Conservation (phyloP, 768 basidiomycete species). For the Trametes gibbosa region DNA sequence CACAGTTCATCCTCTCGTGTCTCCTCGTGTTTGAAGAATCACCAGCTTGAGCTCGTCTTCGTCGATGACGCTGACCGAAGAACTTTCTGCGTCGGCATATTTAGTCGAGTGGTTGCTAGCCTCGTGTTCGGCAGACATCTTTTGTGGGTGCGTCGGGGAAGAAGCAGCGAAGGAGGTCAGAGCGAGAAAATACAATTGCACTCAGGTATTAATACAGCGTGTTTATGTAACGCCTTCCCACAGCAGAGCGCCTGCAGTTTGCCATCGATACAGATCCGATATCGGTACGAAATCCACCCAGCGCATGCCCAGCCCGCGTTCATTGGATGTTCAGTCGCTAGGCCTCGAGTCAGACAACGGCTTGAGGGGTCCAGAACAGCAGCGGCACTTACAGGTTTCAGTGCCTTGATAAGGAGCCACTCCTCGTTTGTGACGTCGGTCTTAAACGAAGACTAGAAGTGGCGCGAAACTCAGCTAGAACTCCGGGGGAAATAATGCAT, state of each 20-base stretch:
- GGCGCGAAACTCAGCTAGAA: not conserved
- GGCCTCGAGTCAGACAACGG: not conserved
- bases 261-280: conserved; percentile 11
- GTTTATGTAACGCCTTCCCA: conserved; percentile 23
- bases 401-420: conserved; percentile 86
- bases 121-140: conserved; percentile 19
- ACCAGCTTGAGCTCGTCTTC: conserved; percentile 58
- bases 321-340: conserved; percentile 41
- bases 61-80: conserved; percentile 31
- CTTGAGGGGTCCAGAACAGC: not conserved
- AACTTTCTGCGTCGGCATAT: conserved; percentile 27
- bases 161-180: conserved; percentile 1
- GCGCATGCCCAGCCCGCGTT: not conserved
- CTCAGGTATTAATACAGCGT: conserved; percentile 24
- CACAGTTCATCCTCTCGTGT: conserved; percentile 30
- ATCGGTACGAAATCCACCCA: not conserved
- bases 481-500: not conserved
- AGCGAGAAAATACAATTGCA: conserved; percentile 5
- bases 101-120: conserved; percentile 14
- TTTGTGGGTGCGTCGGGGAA: not conserved
- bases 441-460: conserved; percentile 73
- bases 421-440: conserved; percentile 87
- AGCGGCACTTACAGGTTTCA: conserved; percentile 64
- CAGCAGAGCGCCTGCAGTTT: not conserved
- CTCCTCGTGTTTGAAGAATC: conserved; percentile 31